Evolutionary conservation across 2,329 filamentous ascomycete genomes (phyloP).

Genomic region (Fusarium chlamydosporum): DNA sequence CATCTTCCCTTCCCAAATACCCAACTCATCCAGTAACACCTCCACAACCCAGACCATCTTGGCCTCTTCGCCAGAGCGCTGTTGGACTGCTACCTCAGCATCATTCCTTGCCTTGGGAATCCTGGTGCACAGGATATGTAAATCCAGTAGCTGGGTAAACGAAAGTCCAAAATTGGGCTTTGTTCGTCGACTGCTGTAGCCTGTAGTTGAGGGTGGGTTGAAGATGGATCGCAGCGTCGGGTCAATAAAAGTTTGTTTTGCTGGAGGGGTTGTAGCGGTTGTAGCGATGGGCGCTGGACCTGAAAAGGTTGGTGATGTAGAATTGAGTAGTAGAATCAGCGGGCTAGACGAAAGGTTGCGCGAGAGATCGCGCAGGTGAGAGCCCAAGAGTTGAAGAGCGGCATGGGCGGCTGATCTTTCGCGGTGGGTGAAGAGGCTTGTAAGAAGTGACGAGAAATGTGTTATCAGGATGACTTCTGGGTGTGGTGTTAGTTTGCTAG

Average conservation of each 20-base stretch:
- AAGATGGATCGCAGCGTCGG: constrained; percentile 67
- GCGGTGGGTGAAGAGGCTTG: constrained; percentile 65
- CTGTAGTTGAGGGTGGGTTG: constrained; percentile 53
- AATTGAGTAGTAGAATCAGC: constrained; percentile 70
- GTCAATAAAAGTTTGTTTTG: constrained; percentile 51
- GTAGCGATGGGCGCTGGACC: constrained; percentile 6
- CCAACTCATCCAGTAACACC: constrained; percentile 66
- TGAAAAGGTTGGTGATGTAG: constrained; percentile 54
- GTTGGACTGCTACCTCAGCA: constrained; percentile 52
- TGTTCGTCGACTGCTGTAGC: constrained; percentile 50
- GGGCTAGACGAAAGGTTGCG: constrained; percentile 59
- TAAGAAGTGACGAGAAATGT: constrained; percentile 67
- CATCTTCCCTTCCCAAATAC: constrained; percentile 59
- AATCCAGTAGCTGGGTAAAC: constrained; percentile 67
- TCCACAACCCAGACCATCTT: constrained; percentile 63
- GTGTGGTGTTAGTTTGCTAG: constrained; percentile 14
- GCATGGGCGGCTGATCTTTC: constrained; percentile 64
- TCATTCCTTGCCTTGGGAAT: constrained; percentile 60
- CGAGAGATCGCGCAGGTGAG: constrained; percentile 62
- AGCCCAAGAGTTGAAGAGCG: constrained; percentile 63
- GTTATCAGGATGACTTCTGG: constrained; percentile 67
- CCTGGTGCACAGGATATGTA: constrained; percentile 67
- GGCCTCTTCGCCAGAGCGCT: constrained; percentile 24
- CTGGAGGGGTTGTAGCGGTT: constrained; percentile 14
- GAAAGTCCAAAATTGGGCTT: constrained; percentile 68